Evolutionary conservation across 495 filamentous ascomycete genomes (phyloP).

Genomic region (Symbiotaphrina buchneri): DNA sequence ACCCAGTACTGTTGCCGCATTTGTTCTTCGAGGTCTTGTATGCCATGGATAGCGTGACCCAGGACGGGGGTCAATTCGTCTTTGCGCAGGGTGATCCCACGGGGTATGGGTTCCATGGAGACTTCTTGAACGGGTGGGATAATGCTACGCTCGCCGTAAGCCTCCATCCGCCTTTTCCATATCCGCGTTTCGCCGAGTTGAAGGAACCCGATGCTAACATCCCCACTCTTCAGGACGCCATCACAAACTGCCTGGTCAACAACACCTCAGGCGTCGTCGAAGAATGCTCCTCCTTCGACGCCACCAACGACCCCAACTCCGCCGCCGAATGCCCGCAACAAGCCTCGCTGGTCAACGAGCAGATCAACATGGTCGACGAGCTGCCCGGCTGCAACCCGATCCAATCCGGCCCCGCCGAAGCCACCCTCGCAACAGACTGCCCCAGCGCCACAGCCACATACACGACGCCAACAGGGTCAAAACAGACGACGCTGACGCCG

Average conservation of each 20-base stretch:
- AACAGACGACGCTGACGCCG: constrained; percentile 12
- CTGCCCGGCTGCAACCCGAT: constrained; percentile 39
- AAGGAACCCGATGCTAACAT: constrained; percentile 43
- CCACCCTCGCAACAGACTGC: constrained; percentile 9
- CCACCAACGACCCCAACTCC: neutral
- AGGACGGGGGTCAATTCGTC: constrained; percentile 38
- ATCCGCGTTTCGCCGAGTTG: constrained; percentile 9
- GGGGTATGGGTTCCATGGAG: constrained; percentile 33
- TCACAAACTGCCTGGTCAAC: constrained; percentile 30
- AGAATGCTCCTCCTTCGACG: constrained; percentile 30
- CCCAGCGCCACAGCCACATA: constrained; percentile 12
- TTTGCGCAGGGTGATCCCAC: constrained; percentile 26
- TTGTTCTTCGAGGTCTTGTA: constrained; percentile 52
- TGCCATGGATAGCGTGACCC: constrained; percentile 29
- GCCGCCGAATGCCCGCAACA: constrained; percentile 6
- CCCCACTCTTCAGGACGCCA: constrained; percentile 37
- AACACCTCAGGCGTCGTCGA: constrained; percentile 24
- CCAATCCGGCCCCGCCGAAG: constrained; percentile 17
- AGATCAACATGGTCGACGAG: constrained; percentile 13
- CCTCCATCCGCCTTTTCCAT: neutral
- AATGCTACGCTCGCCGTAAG: too few species aligned
- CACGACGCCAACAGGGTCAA: too few species aligned
- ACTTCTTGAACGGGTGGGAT: too few species aligned
- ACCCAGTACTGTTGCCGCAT: too few species aligned
- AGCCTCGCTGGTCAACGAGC: constrained; percentile 14